Evolutionary conservation across 768 basidiomycete species (phyloP), one percentile per base, ranked within the genome.

Genomic region (Mycena vitilis): DNA sequence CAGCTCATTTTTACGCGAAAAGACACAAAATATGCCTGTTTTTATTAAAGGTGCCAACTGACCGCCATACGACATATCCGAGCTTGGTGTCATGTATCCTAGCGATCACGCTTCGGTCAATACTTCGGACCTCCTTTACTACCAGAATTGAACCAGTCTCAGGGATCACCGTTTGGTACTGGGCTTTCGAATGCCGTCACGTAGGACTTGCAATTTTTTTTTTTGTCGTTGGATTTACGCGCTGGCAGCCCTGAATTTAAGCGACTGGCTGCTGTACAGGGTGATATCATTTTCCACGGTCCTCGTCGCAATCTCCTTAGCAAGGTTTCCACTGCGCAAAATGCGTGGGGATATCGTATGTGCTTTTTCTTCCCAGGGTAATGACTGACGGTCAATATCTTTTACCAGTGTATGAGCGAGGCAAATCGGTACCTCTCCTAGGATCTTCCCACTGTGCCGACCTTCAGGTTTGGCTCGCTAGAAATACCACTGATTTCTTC

Each of bases 241-340:
- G n/a, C n/a, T n/a, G n/a, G n/a, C n/a, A n/a, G n/a, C n/a, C 49
- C 49, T 51, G 49, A 51, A 15, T 51, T 25, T 51, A 51, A 51
- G 49, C 25, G 49, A 25, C 30, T 51, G 25, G 49, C 49, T 25
- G 49, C 49, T 51, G 25, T 34, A 9, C 49, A 51, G 49, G 49
- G 49, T 25, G 49, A 51, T 30, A 25, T 30, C 23, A 25, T 51
- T 51, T 51, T 51, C 49, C 49, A 51, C 30, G 49, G 23, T 23
- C 49, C 49, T 51, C 49, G 49, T 23, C 25, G 49, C 23, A 51
- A 51, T 25, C 25, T 51, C 23, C 30, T 51, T 23, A 51, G 12
- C 30, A 51, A 23, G 49, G 15, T 25, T 51, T 23, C 23, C 30
- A 25, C 25, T 23, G 49, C 16, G 13, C 49, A 10, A 25, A 23